Evolutionary conservation across 192 early-diverging fungal species (phyloP).

Genomic region (Martensiomyces pterosporus): DNA sequence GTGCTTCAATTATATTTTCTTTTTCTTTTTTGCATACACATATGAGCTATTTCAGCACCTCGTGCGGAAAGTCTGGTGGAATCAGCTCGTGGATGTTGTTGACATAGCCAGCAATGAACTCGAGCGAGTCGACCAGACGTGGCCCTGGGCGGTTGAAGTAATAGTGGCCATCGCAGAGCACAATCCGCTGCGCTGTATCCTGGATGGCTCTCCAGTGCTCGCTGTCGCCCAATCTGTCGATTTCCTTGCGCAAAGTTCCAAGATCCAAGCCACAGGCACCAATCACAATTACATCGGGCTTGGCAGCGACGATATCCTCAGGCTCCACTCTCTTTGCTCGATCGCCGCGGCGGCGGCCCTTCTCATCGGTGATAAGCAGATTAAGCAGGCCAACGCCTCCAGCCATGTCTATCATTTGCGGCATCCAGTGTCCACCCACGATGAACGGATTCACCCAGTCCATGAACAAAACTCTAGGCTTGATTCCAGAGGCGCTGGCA

Average conservation of each 20-base stretch:
- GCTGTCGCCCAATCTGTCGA: background rate
- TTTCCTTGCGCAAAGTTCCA: slow-evolving; percentile 32
- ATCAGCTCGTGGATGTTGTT: slow-evolving; percentile 1
- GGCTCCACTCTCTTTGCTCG: slow-evolving; percentile 8
- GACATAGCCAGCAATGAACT: slow-evolving; percentile 38
- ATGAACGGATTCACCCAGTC: slow-evolving; percentile 58
- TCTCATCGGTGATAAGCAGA: slow-evolving; percentile 17
- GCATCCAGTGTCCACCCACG: slow-evolving; percentile 51
- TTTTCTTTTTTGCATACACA: background rate
- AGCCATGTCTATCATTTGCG: slow-evolving; percentile 53
- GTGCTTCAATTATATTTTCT: no score
- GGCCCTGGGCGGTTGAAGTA: slow-evolving; percentile 59
- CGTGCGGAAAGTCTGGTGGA: slow-evolving; percentile 1
- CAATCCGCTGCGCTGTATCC: slow-evolving; percentile 15
- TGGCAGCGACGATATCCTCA: slow-evolving; percentile 19
- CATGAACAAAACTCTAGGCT: slow-evolving; percentile 35
- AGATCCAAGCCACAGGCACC: slow-evolving; percentile 52
- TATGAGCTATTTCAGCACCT: background rate
- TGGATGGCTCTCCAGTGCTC: slow-evolving; percentile 8
- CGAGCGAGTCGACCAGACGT: slow-evolving; percentile 53
- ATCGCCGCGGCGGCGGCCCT: slow-evolving; percentile 1
- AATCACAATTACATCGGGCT: slow-evolving; percentile 48
- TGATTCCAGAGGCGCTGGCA: background rate
- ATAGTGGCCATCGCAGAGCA: slow-evolving; percentile 57
- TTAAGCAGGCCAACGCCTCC: slow-evolving; percentile 43